phyloP scores from a whole-genome alignment of 177 flowering plant genomes.

The Vitis hybrid region DNA sequence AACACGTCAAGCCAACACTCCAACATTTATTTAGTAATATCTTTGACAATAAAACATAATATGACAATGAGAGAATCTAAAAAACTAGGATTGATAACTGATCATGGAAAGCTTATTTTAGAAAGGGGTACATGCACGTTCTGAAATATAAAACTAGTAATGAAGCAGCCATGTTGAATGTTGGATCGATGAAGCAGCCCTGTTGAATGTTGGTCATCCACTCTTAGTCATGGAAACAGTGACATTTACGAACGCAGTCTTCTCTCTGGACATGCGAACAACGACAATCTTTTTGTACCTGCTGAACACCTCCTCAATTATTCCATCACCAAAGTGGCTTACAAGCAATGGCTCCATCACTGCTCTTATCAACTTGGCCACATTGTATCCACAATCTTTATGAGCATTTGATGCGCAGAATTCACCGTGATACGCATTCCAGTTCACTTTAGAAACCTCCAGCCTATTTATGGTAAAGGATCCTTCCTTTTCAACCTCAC shows the following conservation, averaged over 20 bases:
- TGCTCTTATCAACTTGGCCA: conserved; percentile 35
- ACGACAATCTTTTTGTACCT: conserved; percentile 18
- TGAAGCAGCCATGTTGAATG: no score
- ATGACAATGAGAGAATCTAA: no score
- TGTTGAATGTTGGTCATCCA: neutral
- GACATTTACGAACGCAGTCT: conserved; percentile 20
- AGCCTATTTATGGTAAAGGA: conserved; percentile 32
- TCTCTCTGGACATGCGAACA: conserved; percentile 24
- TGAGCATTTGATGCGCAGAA: neutral
- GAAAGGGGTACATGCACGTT: no score
- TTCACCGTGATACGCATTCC: conserved; percentile 19
- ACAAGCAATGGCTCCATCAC: conserved; percentile 36
- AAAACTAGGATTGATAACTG: no score
- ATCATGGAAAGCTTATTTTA: no score
- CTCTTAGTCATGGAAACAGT: conserved; percentile 21
- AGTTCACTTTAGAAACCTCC: conserved; percentile 26
- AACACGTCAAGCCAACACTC: no score
- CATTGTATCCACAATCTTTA: conserved; percentile 19
- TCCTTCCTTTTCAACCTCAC: conserved; percentile 35
- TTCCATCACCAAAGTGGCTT: conserved; percentile 32
- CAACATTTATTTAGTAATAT: no score
- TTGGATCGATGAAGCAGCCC: no score
- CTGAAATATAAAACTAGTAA: no score
- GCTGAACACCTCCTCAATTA: conserved; percentile 29
- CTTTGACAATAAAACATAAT: no score